A percentile compares a stretch with the other conserved stretches of the same genome.
Conservation (phyloP, 177 flowering plant species). For the Vitis hybrid region DNA sequence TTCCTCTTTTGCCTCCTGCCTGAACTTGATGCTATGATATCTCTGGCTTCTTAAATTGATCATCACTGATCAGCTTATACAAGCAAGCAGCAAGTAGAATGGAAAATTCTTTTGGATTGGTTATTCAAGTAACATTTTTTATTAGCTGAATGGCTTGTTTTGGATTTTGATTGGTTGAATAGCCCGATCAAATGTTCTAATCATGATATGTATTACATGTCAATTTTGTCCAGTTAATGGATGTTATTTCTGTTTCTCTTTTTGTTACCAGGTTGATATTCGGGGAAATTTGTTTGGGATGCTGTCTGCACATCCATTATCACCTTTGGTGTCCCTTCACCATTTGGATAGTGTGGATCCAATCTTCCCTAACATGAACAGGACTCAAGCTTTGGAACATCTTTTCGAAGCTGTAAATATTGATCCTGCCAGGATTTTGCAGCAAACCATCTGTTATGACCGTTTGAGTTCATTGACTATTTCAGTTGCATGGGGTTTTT, state of each 20-base stretch:
- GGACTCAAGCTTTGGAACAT: conserved; percentile 48
- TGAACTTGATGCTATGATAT: not conserved
- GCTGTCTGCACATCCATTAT: conserved; percentile 71
- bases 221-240: not conserved
- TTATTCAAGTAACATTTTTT: not conserved
- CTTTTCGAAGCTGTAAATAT: conserved; percentile 55
- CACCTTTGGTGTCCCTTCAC: conserved; percentile 78
- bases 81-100: not conserved
- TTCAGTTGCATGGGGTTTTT: conserved; percentile 83
- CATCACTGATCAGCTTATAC: not conserved
- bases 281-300: conserved; percentile 76
- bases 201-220: not conserved
- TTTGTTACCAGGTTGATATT: conserved; percentile 56
- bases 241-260: not conserved
- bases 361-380: conserved; percentile 61
- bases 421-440: conserved; percentile 67
- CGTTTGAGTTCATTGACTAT: conserved; percentile 38
- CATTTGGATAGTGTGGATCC: conserved; percentile 74
- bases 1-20: not conserved
- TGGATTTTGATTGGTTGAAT: not conserved
- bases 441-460: conserved; percentile 82
- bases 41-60: not conserved
- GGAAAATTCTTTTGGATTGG: not conserved
- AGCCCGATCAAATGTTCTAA: not conserved
- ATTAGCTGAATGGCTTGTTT: not conserved